These are phyloP conservation scores for Hyaloscypha finlandica DNA, from an alignment of 495 filamentous ascomycete genomes.

Conservation along the genomic window DNA sequence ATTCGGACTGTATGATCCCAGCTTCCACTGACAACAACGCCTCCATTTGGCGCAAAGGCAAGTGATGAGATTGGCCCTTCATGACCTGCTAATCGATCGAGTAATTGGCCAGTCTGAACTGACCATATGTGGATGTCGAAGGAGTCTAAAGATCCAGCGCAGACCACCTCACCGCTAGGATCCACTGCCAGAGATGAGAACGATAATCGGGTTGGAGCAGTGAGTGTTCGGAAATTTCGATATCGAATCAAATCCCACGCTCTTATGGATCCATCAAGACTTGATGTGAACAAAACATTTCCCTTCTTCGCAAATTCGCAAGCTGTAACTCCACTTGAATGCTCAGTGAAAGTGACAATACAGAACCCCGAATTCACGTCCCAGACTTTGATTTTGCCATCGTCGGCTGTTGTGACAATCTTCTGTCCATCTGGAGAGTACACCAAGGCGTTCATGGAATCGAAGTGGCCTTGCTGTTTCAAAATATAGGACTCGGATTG, in stretches of 20 bases:
- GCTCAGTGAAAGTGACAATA: slow-evolving; percentile 96
- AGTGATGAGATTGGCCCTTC: slow-evolving; percentile 89
- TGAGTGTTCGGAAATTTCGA: slow-evolving; percentile 96
- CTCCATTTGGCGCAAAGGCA: slow-evolving; percentile 84
- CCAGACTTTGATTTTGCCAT: slow-evolving; percentile 98
- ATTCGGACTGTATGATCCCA: slow-evolving; percentile 95
- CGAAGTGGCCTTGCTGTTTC: slow-evolving; percentile 96
- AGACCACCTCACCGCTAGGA: slow-evolving; percentile 92
- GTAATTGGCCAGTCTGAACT: slow-evolving; percentile 93
- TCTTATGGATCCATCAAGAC: slow-evolving; percentile 87
- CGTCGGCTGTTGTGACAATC: slow-evolving; percentile 89
- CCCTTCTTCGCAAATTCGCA: slow-evolving; percentile 93
- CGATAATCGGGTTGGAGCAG: slow-evolving; percentile 84
- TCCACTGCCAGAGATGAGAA: slow-evolving; percentile 96
- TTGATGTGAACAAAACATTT: slow-evolving; percentile 92
- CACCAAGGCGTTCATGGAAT: slow-evolving; percentile 89
- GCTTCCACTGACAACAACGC: slow-evolving; percentile 80
- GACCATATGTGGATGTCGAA: slow-evolving; percentile 99
- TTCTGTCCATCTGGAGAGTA: slow-evolving; percentile 94
- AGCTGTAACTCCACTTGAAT: slow-evolving; percentile 92
- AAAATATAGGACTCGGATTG: slow-evolving; percentile 99
- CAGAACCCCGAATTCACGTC: slow-evolving; percentile 96
- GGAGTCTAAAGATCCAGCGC: slow-evolving; percentile 90
- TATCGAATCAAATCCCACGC: slow-evolving; percentile 98
- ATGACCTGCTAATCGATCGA: slow-evolving; percentile 88